Conservation (phyloP, 306 rosid genomes). For the Glycine tomentella region DNA sequence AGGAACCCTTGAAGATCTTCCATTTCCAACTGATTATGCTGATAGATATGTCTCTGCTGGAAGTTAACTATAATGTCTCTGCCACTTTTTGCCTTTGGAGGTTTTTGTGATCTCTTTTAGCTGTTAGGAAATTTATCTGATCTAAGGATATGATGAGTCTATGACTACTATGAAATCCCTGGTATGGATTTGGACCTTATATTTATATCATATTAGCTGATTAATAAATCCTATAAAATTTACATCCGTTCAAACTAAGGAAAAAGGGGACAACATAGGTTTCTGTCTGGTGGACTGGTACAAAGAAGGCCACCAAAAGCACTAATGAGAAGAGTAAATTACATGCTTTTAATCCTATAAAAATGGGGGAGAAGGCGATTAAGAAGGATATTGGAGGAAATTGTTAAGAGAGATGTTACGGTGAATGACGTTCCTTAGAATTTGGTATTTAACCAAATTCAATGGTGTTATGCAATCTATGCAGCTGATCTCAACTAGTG, state of each 20-base stretch:
- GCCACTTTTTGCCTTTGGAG: not conserved
- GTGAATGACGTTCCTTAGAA: not conserved
- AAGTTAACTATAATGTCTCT: not conserved
- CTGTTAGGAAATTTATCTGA: not conserved
- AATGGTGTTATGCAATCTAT: not conserved
- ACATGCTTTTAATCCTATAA: not conserved
- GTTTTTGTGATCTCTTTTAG: not conserved
- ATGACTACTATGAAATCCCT: too few species aligned
- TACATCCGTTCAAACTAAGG: too few species aligned
- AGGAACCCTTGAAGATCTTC: slow-evolving; percentile 17
- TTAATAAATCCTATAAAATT: too few species aligned
- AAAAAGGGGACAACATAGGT: too few species aligned
- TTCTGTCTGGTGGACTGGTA: too few species aligned
- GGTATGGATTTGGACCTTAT: too few species aligned
- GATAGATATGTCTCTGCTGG: slow-evolving; percentile 26
- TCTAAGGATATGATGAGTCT: not conserved
- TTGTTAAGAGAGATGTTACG: not conserved
- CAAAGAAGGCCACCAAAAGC: too few species aligned
- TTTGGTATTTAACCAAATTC: not conserved
- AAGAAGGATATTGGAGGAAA: not conserved
- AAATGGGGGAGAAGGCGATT: not conserved
- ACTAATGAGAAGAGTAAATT: not conserved
- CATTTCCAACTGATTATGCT: slow-evolving; percentile 31
- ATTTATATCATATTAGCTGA: too few species aligned
- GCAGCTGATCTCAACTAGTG: not conserved